Percentiles rank a stretch among this genome's conserved stretches.
These are phyloP conservation scores for Talaromyces borbonicus DNA, from an alignment of 495 filamentous ascomycete genomes.

Conservation along the genomic window DNA sequence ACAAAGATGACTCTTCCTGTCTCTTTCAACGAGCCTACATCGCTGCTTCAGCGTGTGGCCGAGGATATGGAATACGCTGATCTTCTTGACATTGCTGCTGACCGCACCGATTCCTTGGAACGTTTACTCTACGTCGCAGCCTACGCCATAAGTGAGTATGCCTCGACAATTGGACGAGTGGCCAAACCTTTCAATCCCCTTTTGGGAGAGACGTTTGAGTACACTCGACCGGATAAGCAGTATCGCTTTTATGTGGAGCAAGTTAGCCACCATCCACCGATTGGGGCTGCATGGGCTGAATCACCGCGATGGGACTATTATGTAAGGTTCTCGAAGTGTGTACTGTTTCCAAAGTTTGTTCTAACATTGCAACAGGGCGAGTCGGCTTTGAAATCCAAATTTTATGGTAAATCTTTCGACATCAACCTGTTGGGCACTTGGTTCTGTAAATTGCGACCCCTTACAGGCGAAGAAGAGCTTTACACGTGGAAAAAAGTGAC, in stretches of 20 bases:
- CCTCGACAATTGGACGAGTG: conserved; percentile 90
- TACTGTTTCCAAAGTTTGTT: not conserved
- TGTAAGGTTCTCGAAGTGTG: conserved; percentile 21
- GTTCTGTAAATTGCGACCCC: conserved; percentile 82
- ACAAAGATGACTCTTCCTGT: conserved; percentile 98
- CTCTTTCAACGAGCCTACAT: conserved; percentile 98
- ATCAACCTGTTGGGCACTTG: conserved; percentile 94
- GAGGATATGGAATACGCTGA: conserved; percentile 98
- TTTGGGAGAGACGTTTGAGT: conserved; percentile 94
- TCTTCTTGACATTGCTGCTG: conserved; percentile 81
- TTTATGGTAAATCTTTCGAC: conserved; percentile 95
- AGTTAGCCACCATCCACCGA: conserved; percentile 94
- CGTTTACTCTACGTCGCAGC: conserved; percentile 94
- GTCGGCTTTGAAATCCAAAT: conserved; percentile 93
- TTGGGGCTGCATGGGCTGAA: conserved; percentile 90
- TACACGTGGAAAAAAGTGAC: conserved; percentile 99
- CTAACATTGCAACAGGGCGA: conserved; percentile 49
- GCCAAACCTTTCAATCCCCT: conserved; percentile 98
- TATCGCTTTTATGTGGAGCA: conserved; percentile 98
- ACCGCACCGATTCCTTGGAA: conserved; percentile 76
- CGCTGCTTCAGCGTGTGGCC: conserved; percentile 86
- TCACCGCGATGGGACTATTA: conserved; percentile 94
- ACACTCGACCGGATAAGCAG: conserved; percentile 86
- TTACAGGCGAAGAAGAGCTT: conserved; percentile 71
- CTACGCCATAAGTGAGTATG: conserved; percentile 92